Percentiles rank a stretch among this genome's conserved stretches.
Conservation (phyloP, 2,329 filamentous ascomycete species). For the Akanthomyces muscarius region DNA sequence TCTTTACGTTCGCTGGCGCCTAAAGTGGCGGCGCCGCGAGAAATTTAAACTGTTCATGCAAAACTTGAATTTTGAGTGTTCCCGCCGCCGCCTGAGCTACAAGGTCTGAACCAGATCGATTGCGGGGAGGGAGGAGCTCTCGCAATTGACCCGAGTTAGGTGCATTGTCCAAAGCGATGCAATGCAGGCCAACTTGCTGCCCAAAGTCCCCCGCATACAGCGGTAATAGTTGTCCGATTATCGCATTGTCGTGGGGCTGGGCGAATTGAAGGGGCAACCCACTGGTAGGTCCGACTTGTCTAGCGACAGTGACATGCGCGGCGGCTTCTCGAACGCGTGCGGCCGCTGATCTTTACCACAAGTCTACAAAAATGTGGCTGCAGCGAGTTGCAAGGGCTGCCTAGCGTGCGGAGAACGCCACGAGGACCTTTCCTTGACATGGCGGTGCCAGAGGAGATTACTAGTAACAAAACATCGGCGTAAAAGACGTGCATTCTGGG, state of each 20-base stretch:
- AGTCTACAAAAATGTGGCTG: slow-evolving; percentile 4
- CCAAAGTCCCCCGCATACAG: neutral
- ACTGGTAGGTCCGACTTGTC: neutral
- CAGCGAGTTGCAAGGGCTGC: slow-evolving; percentile 1
- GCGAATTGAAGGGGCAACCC: neutral
- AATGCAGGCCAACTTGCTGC: neutral
- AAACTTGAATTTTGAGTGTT: no score
- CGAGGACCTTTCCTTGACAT: neutral
- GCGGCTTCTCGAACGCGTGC: neutral
- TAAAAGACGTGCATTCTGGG: neutral
- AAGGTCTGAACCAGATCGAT: neutral
- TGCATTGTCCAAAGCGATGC: neutral
- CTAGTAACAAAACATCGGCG: neutral
- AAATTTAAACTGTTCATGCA: neutral
- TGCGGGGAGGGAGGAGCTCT: slow-evolving; percentile 1
- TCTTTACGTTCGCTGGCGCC: neutral
- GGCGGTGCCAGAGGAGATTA: neutral
- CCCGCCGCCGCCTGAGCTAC: neutral
- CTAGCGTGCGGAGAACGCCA: slow-evolving; percentile 11
- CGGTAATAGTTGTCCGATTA: neutral
- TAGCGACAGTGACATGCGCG: neutral
- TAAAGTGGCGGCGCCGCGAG: neutral
- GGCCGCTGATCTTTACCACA: neutral
- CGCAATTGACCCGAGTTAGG: neutral
- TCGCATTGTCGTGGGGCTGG: neutral